A percentile compares a stretch with the other conserved stretches of the same genome.
Evolutionary conservation across 768 basidiomycete species (phyloP).

Genomic region (Tricholoma saponaceum): DNA sequence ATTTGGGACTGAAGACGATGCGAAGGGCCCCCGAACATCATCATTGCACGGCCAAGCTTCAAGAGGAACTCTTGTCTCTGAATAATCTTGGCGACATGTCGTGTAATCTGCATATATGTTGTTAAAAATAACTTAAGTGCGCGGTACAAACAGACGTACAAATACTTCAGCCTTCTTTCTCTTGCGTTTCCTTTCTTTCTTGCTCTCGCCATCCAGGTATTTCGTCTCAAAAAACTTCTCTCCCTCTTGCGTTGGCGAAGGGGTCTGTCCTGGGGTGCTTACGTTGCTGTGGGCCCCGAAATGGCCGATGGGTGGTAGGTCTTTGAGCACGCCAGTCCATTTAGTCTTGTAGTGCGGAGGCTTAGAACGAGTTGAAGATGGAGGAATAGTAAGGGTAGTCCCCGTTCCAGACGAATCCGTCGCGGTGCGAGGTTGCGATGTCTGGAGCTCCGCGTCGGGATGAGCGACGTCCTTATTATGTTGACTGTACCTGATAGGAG

Average conservation of each 20-base stretch:
- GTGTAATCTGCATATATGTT: slow-evolving; percentile 56
- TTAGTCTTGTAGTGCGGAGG: background rate
- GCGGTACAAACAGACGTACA: slow-evolving; percentile 30
- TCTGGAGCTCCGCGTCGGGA: background rate
- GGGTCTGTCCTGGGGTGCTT: slow-evolving; percentile 24
- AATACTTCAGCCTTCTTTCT: slow-evolving; percentile 74
- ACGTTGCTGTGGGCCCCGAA: slow-evolving; percentile 12
- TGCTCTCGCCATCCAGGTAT: slow-evolving; percentile 18
- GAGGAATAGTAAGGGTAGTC: slow-evolving; percentile 4
- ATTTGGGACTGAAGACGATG: slow-evolving; percentile 86
- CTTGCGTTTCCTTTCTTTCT: slow-evolving; percentile 45
- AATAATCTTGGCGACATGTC: slow-evolving; percentile 78
- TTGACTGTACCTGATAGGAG: slow-evolving; percentile 19
- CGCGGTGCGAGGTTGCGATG: background rate
- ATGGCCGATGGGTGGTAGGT: slow-evolving; percentile 17
- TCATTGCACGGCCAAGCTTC: slow-evolving; percentile 81
- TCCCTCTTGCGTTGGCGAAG: slow-evolving; percentile 23
- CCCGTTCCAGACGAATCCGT: background rate
- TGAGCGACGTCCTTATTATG: slow-evolving; percentile 2
- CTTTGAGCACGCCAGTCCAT: slow-evolving; percentile 24
- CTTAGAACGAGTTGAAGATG: slow-evolving; percentile 4
- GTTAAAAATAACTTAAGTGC: background rate
- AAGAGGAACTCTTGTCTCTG: slow-evolving; percentile 81
- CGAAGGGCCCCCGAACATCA: slow-evolving; percentile 85
- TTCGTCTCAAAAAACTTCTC: slow-evolving; percentile 16